Evolutionary conservation across 352 stramenopile genomes (phyloP).

Genomic region (Pythium brassicae): DNA sequence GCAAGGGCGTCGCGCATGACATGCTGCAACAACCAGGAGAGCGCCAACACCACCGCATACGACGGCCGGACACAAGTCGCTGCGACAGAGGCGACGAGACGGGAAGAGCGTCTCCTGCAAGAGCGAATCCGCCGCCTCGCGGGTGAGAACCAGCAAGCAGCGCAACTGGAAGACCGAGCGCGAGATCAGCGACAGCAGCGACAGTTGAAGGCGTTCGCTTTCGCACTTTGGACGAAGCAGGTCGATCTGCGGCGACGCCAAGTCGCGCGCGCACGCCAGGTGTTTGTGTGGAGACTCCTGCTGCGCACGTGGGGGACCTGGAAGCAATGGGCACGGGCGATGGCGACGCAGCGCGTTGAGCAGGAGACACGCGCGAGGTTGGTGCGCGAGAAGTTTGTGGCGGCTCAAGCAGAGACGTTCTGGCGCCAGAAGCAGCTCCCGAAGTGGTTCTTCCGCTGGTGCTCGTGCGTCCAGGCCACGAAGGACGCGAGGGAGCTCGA

Average conservation of each 20-base stretch:
- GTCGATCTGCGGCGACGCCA: neutral
- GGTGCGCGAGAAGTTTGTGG: constrained; percentile 16
- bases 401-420: constrained; percentile 24
- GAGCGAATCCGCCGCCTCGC: constrained; percentile 29
- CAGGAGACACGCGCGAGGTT: constrained; percentile 10
- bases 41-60: neutral
- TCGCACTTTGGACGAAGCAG: constrained; percentile 4
- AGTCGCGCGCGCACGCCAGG: neutral
- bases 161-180: neutral
- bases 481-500: constrained; percentile 27
- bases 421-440: constrained; percentile 31
- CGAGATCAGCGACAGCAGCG: neutral
- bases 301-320: constrained; percentile 21
- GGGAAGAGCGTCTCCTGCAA: constrained; percentile 25
- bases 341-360: constrained; percentile 10
- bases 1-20: neutral
- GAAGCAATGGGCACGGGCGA: constrained; percentile 1
- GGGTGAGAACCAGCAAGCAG: constrained; percentile 13
- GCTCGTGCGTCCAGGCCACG: constrained; percentile 11
- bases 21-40: constrained; percentile 25
- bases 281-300: constrained; percentile 19
- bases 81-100: neutral
- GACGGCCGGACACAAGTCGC: neutral
- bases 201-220: neutral
- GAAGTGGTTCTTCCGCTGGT: constrained; percentile 52